Evolutionary conservation across 2,329 filamentous ascomycete genomes (phyloP).

Genomic region (Huntiella moniliformis): DNA sequence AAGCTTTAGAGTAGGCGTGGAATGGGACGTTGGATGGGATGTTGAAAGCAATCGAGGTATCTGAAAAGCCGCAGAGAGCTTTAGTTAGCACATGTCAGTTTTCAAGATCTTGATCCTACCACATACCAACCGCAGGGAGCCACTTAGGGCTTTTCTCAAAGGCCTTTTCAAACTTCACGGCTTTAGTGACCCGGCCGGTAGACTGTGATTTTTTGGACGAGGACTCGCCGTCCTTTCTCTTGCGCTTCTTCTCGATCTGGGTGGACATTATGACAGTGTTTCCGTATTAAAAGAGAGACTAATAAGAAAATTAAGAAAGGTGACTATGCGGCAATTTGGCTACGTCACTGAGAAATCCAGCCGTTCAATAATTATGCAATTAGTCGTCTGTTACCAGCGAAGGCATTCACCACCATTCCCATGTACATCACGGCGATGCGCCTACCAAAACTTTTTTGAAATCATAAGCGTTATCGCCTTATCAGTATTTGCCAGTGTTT

Average conservation of each 20-base stretch:
- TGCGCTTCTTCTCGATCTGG: constrained; percentile 30
- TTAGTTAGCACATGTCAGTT: too few species aligned
- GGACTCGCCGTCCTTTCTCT: constrained; percentile 19
- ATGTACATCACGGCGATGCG: too few species aligned
- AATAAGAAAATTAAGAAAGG: neutral
- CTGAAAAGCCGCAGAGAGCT: constrained; percentile 13
- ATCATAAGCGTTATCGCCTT: too few species aligned
- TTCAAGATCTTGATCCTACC: too few species aligned
- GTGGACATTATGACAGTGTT: constrained; percentile 21
- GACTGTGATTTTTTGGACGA: constrained; percentile 13
- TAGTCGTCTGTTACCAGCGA: too few species aligned
- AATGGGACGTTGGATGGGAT: constrained; percentile 23
- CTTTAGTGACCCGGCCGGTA: constrained; percentile 22
- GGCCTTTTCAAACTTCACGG: constrained; percentile 24
- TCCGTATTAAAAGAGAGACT: neutral
- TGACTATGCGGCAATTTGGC: too few species aligned
- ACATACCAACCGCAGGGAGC: constrained; percentile 10
- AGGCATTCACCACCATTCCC: too few species aligned
- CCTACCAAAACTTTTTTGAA: too few species aligned
- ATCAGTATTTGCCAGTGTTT: too few species aligned
- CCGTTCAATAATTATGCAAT: too few species aligned
- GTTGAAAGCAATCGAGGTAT: constrained; percentile 20
- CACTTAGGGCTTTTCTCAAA: constrained; percentile 3
- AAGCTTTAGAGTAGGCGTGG: constrained; percentile 27
- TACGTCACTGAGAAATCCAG: too few species aligned